Base-by-base conservation (phyloP, 1,139 yeast genomes). In the Arxiozyma slooffiae region DNA sequence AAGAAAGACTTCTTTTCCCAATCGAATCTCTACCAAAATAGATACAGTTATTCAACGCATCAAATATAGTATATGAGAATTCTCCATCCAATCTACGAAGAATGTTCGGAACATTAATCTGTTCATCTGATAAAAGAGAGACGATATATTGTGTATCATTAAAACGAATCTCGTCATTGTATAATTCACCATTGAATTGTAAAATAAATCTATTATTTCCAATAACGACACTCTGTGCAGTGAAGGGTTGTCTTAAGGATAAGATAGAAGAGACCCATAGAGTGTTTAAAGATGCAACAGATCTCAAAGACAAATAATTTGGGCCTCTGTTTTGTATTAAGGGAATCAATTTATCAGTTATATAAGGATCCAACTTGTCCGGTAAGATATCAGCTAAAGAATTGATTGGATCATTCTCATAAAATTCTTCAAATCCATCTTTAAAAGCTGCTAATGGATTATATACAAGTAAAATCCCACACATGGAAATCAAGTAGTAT, bases 131-230 rank as follows among this genome's bases (percentile, higher is more conserved):
- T 37, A 74, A 55, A 21, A 58, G 51, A 1, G 66, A 54, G 38
- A 67, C 67, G 20, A 80, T 67, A 51, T 62, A 76, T 6, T 65
- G 66, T 0, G 84, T 76, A 62, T 82, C 88, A 58, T 79, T 80
- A 1, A 65, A 51, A 21, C 68, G 58, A 36, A 84, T 77, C 38
- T 77, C 81, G 0, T 66, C 61, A 57, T 82, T 82, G 64, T 90
- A 90, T 14, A 89, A 69, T 63, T 90, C 97, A 0, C 97, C 98
- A 64, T 92, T 92, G 68, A 84, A 92, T 61, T 86, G 96, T 17
- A 82, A 57, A 0, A 73, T 60, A 42, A 56, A 81, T 51, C 60
- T 68, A 30, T 30, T 30, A 47, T 64, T 65, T 8, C 64, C 67
- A 18, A 59, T 59, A 4, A 42, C 52, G 11, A 77, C 55, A 0